A percentile compares a stretch with the other conserved stretches of the same genome.
Evolutionary conservation across 1,284 basidiomycete species (phyloP).

Genomic region (Leccinum fallax): DNA sequence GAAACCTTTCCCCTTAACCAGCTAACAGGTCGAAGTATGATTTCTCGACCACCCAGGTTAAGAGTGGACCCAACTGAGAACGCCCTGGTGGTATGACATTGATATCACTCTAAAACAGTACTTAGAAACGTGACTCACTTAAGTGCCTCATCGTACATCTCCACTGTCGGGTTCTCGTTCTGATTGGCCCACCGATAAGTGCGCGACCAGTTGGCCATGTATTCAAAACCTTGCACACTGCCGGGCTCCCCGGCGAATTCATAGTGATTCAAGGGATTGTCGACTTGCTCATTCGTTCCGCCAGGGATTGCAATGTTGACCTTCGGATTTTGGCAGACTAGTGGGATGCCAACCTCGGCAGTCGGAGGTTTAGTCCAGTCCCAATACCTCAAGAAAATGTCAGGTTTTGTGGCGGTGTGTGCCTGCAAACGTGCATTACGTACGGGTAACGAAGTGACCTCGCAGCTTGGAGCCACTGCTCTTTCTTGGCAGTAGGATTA

Average conservation of each 20-base stretch:
- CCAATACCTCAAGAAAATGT: conserved; percentile 15
- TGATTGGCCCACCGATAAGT: conserved; percentile 22
- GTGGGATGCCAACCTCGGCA: conserved; percentile 11
- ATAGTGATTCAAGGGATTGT: conserved; percentile 25
- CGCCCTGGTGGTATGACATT: conserved; percentile 5
- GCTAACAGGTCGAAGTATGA: background rate
- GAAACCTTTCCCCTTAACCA: conserved; percentile 19
- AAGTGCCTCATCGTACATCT: conserved; percentile 14
- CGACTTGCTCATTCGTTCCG: background rate
- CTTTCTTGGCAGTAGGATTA: conserved; percentile 4
- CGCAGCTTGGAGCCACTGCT: conserved; percentile 16
- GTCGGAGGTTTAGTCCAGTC: conserved; percentile 17
- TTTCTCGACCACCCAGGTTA: background rate
- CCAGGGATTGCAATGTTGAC: conserved; percentile 5
- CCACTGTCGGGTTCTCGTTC: conserved; percentile 2
- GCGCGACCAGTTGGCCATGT: conserved; percentile 19
- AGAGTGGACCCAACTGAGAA: conserved; percentile 9
- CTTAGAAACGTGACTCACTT: conserved; percentile 3
- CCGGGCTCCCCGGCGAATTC: conserved; percentile 12
- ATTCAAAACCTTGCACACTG: background rate
- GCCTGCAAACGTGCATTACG: background rate
- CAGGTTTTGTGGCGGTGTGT: background rate
- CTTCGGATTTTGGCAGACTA: conserved; percentile 2
- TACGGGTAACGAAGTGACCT: conserved; percentile 21
- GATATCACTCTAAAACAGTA: background rate